Evolutionary conservation across 2,329 filamentous ascomycete genomes (phyloP).

Genomic region (Xylariaceae sp.): DNA sequence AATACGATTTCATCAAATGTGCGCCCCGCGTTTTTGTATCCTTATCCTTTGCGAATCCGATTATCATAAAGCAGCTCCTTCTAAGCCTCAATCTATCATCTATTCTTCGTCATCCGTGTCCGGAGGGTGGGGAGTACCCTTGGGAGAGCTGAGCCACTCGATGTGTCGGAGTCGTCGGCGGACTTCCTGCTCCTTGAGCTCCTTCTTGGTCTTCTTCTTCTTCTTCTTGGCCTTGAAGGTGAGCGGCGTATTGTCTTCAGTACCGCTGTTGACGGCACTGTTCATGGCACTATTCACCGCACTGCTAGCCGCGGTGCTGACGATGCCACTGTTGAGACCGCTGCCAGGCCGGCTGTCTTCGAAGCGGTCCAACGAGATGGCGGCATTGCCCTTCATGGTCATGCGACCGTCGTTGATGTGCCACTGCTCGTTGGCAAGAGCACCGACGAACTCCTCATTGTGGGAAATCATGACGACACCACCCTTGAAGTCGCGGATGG

Average conservation of each 20-base stretch:
- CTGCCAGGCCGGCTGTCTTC: constrained; percentile 57
- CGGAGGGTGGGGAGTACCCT: constrained; percentile 71
- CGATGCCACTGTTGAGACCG: constrained; percentile 49
- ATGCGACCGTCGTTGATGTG: constrained; percentile 85
- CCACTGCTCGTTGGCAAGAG: constrained; percentile 94
- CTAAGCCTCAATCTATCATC: constrained; percentile 3
- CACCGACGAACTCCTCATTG: constrained; percentile 98
- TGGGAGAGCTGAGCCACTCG: constrained; percentile 76
- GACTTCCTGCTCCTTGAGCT: constrained; percentile 88
- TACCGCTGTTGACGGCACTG: constrained; percentile 72
- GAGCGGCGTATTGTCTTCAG: constrained; percentile 71
- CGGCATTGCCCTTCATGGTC: constrained; percentile 72
- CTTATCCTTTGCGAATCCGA: background rate
- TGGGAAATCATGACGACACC: constrained; percentile 99
- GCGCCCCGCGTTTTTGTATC: background rate
- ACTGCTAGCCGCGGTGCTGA: constrained; percentile 48
- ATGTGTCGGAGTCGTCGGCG: constrained; percentile 81
- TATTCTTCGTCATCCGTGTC: constrained; percentile 72
- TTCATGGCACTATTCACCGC: constrained; percentile 48
- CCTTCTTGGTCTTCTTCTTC: constrained; percentile 98
- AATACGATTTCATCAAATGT: background rate
- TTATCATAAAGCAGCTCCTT: constrained; percentile 3
- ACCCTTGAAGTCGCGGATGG: constrained; percentile 96
- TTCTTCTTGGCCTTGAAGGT: constrained; percentile 90
- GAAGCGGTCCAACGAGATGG: constrained; percentile 74